These are phyloP conservation scores for Prunus yedoensis DNA, from an alignment of 331 rosid genomes.

Conservation along the genomic window DNA sequence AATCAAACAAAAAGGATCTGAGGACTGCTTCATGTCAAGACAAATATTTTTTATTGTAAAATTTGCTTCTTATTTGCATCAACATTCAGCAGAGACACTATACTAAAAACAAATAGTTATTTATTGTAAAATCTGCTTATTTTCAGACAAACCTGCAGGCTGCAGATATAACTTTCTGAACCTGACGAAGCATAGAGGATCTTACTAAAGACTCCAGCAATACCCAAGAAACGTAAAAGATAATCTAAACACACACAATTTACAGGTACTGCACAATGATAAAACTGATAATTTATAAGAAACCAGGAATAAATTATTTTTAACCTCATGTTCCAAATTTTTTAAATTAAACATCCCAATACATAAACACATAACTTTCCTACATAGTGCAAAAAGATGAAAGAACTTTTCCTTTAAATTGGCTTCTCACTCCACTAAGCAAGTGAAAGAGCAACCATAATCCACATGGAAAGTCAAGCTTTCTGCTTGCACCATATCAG, in stretches of 20 bases:
- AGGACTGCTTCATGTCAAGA: background rate
- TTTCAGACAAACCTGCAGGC: background rate
- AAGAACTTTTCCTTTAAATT: background rate
- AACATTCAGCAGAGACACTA: background rate
- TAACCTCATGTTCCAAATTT: too few relatives aligned
- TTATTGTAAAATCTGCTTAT: too few relatives aligned
- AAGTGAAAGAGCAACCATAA: background rate
- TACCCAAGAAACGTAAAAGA: background rate
- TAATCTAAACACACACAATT: background rate
- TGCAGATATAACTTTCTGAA: background rate
- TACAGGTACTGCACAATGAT: background rate
- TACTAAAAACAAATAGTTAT: background rate
- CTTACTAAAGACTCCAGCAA: background rate
- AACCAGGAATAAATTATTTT: background rate
- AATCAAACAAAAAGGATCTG: background rate
- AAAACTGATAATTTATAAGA: background rate
- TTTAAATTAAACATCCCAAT: background rate
- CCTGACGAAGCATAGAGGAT: background rate
- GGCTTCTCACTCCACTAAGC: background rate
- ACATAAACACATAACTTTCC: background rate
- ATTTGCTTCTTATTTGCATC: background rate
- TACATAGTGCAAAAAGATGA: background rate
- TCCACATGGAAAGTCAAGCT: background rate
- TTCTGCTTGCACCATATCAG: background rate
- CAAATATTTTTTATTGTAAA: too few relatives aligned